A percentile compares a stretch with the other conserved stretches of the same genome.
Evolutionary conservation across 306 rosid genomes (phyloP).

Genomic region (Cucurbita pepo): DNA sequence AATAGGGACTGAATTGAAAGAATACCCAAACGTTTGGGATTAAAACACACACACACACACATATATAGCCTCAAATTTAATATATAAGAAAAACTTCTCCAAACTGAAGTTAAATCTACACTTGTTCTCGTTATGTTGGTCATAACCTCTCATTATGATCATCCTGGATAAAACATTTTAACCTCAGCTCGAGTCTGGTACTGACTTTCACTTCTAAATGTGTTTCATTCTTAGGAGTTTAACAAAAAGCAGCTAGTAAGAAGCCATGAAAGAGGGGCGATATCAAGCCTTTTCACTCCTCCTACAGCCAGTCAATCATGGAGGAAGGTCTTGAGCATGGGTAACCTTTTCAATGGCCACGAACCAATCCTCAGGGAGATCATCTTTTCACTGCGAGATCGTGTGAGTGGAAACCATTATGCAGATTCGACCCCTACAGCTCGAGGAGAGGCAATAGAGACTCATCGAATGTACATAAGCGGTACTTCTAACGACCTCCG

Average conservation of each 20-base stretch:
- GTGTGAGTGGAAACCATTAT: constrained; percentile 59
- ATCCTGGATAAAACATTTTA: background rate
- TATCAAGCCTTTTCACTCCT: constrained; percentile 64
- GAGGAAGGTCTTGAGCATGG: constrained; percentile 94
- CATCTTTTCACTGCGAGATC: constrained; percentile 50
- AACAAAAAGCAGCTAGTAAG: constrained; percentile 47
- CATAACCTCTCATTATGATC: background rate
- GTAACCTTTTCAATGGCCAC: constrained; percentile 96
- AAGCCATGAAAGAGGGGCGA: constrained; percentile 41
- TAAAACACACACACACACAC: background rate
- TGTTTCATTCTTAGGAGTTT: constrained; percentile 32
- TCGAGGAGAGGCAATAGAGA: constrained; percentile 54
- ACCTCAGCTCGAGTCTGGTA: background rate
- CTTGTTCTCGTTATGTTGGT: background rate
- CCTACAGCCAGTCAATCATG: constrained; percentile 91
- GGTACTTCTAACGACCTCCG: constrained; percentile 88
- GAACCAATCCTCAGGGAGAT: constrained; percentile 82
- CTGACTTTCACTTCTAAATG: background rate
- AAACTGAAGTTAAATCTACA: background rate
- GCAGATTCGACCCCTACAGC: constrained; percentile 32
- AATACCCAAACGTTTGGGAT: background rate
- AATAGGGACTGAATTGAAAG: background rate
- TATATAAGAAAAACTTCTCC: background rate
- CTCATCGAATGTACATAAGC: constrained; percentile 70
- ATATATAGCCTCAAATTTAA: background rate